Percentiles rank a stretch among this genome's conserved stretches.
phyloP scores from a whole-genome alignment of 352 stramenopile species.

The Phytophthora chlamydospora region DNA sequence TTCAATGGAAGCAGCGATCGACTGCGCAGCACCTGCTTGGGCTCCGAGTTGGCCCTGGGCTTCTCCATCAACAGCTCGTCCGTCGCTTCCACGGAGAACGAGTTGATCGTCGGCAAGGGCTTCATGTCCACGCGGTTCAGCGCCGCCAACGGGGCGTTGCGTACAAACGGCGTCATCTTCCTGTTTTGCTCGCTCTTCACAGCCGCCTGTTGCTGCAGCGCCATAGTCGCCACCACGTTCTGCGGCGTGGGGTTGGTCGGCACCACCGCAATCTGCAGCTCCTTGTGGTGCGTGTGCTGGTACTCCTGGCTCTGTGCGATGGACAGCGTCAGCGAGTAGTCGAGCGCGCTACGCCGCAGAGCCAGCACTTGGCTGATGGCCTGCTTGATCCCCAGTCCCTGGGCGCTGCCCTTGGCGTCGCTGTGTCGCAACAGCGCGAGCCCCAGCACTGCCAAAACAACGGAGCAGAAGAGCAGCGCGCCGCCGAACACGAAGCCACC shows the following conservation, averaged over 20 bases:
- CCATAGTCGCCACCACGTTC: constrained; percentile 33
- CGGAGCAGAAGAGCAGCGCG: constrained; percentile 44
- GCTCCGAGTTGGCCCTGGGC: constrained; percentile 34
- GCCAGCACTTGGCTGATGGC: constrained; percentile 26
- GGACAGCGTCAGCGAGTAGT: constrained; percentile 66
- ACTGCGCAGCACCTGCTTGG: constrained; percentile 33
- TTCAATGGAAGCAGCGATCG: constrained; percentile 28
- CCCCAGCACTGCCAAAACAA: constrained; percentile 31
- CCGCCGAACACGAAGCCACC: constrained; percentile 47
- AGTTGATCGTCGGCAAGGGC: constrained; percentile 19
- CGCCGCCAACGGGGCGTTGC: constrained; percentile 16
- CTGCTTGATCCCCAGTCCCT: constrained; percentile 29
- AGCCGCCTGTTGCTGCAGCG: constrained; percentile 23
- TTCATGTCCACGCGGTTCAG: constrained; percentile 29
- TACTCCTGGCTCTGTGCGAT: constrained; percentile 48
- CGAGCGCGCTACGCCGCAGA: constrained; percentile 51
- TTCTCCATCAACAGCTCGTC: constrained; percentile 31
- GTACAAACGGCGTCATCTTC: constrained; percentile 11
- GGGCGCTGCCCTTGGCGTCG: constrained; percentile 6
- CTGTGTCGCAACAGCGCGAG: constrained; percentile 26
- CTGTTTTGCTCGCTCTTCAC: constrained; percentile 18
- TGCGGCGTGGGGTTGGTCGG: constrained; percentile 26
- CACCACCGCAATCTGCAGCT: constrained; percentile 33
- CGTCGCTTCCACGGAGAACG: constrained; percentile 1
- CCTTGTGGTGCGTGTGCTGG: constrained; percentile 14